phyloP scores from a whole-genome alignment of 306 rosid species.

The Malus fusca region DNA sequence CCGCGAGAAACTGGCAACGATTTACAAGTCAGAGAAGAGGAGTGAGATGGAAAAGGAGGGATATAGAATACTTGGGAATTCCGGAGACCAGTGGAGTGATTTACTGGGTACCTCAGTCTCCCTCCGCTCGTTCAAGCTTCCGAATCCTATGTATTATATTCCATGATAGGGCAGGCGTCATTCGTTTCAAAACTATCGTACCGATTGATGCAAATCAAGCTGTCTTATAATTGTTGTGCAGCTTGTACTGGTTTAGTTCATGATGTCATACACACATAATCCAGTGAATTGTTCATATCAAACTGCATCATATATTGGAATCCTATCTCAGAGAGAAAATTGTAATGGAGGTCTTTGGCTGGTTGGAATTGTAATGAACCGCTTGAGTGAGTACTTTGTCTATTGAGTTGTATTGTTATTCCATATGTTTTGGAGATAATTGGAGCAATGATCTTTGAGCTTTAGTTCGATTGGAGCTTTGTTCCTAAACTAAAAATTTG shows the following conservation, averaged over 20 bases:
- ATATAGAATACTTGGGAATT: conserved; percentile 70
- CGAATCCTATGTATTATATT: conserved; percentile 91
- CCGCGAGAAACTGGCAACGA: conserved; percentile 48
- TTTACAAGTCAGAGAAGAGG: conserved; percentile 81
- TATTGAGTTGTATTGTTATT: neutral
- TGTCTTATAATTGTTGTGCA: neutral
- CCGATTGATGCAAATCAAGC: neutral
- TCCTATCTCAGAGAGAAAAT: neutral
- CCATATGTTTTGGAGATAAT: too few species aligned
- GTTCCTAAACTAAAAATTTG: too few species aligned
- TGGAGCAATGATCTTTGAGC: too few species aligned
- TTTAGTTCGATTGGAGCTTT: too few species aligned
- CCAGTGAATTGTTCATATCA: neutral
- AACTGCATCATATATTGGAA: neutral
- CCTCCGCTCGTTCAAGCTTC: conserved; percentile 80
- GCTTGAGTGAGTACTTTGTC: neutral
- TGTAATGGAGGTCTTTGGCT: neutral
- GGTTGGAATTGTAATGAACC: neutral
- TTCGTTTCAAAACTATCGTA: neutral
- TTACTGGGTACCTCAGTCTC: conserved; percentile 55
- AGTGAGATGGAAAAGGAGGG: conserved; percentile 72
- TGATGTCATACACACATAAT: neutral
- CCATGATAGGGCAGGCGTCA: conserved; percentile 11
- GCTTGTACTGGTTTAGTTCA: neutral
- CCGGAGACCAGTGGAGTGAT: conserved; percentile 98